Conservation (phyloP, 352 stramenopile genomes). For the Globisporangium irregulare region DNA sequence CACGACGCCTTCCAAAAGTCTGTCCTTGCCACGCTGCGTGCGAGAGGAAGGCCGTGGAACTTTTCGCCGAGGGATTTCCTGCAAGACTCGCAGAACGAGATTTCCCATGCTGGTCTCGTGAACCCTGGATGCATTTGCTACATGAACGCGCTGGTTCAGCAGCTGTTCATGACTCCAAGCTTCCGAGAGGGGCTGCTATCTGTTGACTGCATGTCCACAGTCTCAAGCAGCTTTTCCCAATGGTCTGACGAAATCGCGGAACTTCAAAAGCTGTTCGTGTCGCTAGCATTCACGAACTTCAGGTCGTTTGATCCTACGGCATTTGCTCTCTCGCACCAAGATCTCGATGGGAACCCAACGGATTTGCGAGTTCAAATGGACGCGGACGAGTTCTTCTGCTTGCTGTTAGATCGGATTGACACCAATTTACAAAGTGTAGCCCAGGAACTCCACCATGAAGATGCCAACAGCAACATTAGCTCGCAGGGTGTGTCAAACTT, state of each 20-base stretch:
- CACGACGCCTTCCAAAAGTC: slow-evolving; percentile 23
- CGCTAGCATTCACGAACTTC: slow-evolving; percentile 39
- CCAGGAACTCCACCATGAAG: not conserved
- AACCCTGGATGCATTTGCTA: slow-evolving; percentile 99
- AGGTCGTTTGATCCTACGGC: slow-evolving; percentile 53
- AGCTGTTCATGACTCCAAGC: slow-evolving; percentile 86
- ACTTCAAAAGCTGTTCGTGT: slow-evolving; percentile 70
- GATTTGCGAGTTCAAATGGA: slow-evolving; percentile 81
- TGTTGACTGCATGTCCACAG: slow-evolving; percentile 24
- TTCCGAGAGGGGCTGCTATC: slow-evolving; percentile 57
- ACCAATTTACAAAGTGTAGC: slow-evolving; percentile 19
- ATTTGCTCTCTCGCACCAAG: slow-evolving; percentile 67
- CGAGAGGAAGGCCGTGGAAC: slow-evolving; percentile 55
- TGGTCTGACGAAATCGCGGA: slow-evolving; percentile 57
- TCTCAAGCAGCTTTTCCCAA: slow-evolving; percentile 8
- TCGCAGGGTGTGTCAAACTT: not conserved
- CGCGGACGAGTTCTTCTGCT: slow-evolving; percentile 78
- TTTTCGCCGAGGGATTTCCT: slow-evolving; percentile 47
- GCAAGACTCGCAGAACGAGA: slow-evolving; percentile 21
- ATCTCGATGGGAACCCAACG: slow-evolving; percentile 71
- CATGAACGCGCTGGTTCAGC: slow-evolving; percentile 98
- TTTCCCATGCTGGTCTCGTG: slow-evolving; percentile 83
- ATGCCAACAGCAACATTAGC: not conserved
- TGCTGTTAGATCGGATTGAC: slow-evolving; percentile 79
- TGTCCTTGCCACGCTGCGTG: slow-evolving; percentile 27